Evolutionary conservation across 148 eudicot species (phyloP).

Genomic region (Silene conica): DNA sequence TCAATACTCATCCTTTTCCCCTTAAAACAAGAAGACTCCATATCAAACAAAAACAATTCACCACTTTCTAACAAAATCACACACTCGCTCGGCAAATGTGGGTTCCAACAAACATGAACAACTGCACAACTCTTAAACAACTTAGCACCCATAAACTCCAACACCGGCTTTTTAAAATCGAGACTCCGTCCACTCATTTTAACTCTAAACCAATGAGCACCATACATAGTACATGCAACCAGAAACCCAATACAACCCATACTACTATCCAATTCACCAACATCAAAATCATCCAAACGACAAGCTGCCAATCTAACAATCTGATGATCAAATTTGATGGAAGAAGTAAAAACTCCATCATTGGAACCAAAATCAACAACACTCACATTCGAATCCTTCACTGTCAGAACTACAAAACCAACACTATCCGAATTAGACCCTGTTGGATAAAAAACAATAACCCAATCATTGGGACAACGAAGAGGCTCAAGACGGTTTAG

Average conservation of each 20-base stretch:
- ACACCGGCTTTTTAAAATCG: slow-evolving; percentile 25
- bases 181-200: slow-evolving; percentile 25
- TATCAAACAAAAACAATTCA: slow-evolving; percentile 53
- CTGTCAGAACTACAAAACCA: slow-evolving; percentile 40
- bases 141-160: slow-evolving; percentile 42
- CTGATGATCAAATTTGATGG: slow-evolving; percentile 29
- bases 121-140: slow-evolving; percentile 41
- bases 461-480: slow-evolving; percentile 26
- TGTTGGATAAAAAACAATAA: slow-evolving; percentile 54
- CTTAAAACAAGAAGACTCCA: slow-evolving; percentile 28
- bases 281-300: slow-evolving; percentile 24
- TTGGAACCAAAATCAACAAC: slow-evolving; percentile 17
- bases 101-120: slow-evolving; percentile 76
- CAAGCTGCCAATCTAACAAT: slow-evolving; percentile 46
- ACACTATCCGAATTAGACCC: slow-evolving; percentile 58
- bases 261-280: slow-evolving; percentile 6
- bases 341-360: slow-evolving; percentile 25
- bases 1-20: slow-evolving; percentile 41
- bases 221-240: slow-evolving; percentile 51
- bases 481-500: slow-evolving; percentile 51
- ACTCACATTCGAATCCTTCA: slow-evolving; percentile 24
- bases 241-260: slow-evolving; percentile 49
- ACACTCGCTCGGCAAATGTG: slow-evolving; percentile 61
- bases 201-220: slow-evolving; percentile 55
- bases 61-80: slow-evolving; percentile 65